phyloP scores from a whole-genome alignment of 345 rosid genomes.

The Anacardium occidentale region DNA sequence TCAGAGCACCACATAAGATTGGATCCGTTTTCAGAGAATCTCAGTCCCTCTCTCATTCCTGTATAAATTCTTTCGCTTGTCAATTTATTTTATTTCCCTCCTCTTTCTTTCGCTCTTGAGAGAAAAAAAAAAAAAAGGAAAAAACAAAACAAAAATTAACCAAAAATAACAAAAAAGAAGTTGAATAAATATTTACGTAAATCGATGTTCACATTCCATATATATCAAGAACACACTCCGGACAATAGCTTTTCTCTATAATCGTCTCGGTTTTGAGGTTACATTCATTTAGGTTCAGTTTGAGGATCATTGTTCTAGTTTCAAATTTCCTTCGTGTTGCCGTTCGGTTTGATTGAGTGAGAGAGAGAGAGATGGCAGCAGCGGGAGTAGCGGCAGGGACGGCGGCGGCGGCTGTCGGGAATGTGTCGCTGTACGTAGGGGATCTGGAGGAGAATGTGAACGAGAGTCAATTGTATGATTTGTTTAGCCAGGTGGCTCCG shows the following conservation, averaged over 20 bases:
- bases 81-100: background rate
- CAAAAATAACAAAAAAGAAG: background rate
- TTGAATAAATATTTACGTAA: background rate
- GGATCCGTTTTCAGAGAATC: too few species aligned
- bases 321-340: background rate
- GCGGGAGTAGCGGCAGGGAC: constrained; percentile 22
- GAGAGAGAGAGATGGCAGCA: constrained; percentile 21
- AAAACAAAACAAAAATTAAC: background rate
- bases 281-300: too few species aligned
- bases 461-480: constrained; percentile 50
- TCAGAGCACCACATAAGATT: too few species aligned
- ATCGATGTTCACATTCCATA: constrained; percentile 7
- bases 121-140: background rate
- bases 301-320: background rate
- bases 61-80: constrained; percentile 3
- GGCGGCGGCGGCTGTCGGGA: constrained; percentile 26
- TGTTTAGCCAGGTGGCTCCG: constrained; percentile 49
- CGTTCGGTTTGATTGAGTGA: background rate
- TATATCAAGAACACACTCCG: constrained; percentile 2
- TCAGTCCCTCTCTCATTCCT: background rate
- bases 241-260: constrained; percentile 9
- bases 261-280: background rate
- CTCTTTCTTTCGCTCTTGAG: constrained; percentile 20
- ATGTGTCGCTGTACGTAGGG: constrained; percentile 60
- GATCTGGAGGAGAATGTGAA: constrained; percentile 56